Evolutionary conservation across 129 eudicot genomes (phyloP).

Genomic region (Artemisia annua): DNA sequence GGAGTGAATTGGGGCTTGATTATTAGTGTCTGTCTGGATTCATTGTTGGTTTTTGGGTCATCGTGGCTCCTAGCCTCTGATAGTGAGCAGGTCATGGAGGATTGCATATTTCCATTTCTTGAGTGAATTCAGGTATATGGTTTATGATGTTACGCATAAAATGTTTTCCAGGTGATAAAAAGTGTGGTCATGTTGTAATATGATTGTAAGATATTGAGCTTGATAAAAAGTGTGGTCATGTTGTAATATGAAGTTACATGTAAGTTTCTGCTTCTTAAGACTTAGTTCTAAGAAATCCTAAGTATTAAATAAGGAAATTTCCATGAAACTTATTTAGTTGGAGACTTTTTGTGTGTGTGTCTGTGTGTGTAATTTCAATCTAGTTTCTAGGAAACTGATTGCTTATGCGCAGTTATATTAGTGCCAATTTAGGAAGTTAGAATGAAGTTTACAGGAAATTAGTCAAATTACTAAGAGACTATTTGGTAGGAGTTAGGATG

Average conservation of each 20-base stretch:
- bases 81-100: too few species aligned
- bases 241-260: constrained; percentile 5
- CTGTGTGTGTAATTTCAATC: not conserved
- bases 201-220: not conserved
- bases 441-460: not conserved
- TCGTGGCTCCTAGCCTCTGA: too few species aligned
- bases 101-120: too few species aligned
- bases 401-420: not conserved
- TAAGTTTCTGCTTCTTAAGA: constrained; percentile 14
- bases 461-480: not conserved
- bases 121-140: too few species aligned
- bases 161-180: too few species aligned
- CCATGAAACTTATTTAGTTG: not conserved
- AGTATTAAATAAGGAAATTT: not conserved
- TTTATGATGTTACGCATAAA: too few species aligned
- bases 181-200: not conserved
- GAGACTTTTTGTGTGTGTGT: not conserved
- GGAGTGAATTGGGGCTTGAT: too few species aligned
- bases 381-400: not conserved
- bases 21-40: too few species aligned
- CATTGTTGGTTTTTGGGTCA: too few species aligned
- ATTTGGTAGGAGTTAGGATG: not conserved
- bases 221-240: too few species aligned
- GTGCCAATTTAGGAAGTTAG: not conserved
- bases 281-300: not conserved